Conservation (phyloP, 768 basidiomycete genomes). For the Boletales sp. region DNA sequence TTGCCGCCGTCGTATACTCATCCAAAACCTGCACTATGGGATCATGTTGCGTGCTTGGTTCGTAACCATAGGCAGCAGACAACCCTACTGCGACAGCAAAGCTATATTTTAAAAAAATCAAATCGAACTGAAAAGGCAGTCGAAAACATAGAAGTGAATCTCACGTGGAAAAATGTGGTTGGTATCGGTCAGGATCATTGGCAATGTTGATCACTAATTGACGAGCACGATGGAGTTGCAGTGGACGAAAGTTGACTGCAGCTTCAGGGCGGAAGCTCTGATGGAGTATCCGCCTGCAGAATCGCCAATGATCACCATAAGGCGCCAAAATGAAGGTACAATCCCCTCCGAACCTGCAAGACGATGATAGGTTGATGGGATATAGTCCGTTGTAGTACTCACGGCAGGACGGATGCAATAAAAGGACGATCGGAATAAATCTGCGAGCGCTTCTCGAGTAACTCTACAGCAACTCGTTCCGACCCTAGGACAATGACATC, state of each 20-base stretch:
- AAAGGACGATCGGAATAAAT: too few species aligned
- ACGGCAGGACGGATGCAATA: too few species aligned
- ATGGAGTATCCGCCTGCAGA: slow-evolving; percentile 9
- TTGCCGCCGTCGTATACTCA: background rate
- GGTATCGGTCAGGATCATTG: background rate
- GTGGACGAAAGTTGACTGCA: slow-evolving; percentile 1
- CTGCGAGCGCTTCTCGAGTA: too few species aligned
- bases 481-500: too few species aligned
- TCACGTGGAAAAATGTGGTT: background rate
- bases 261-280: slow-evolving; percentile 8
- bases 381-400: too few species aligned
- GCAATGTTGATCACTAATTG: slow-evolving; percentile 1
- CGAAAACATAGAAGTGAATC: background rate
- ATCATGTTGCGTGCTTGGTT: slow-evolving; percentile 2
- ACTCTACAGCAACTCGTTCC: too few species aligned
- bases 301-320: slow-evolving; percentile 11
- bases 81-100: slow-evolving; percentile 2
- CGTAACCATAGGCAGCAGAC: slow-evolving; percentile 6
- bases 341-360: slow-evolving; percentile 1
- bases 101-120: background rate
- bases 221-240: slow-evolving; percentile 4
- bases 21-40: slow-evolving; percentile 2
- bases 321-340: slow-evolving; percentile 1
- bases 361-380: background rate
- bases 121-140: background rate